phyloP scores from a whole-genome alignment of 148 eudicot species.

The Spergularia marina region DNA sequence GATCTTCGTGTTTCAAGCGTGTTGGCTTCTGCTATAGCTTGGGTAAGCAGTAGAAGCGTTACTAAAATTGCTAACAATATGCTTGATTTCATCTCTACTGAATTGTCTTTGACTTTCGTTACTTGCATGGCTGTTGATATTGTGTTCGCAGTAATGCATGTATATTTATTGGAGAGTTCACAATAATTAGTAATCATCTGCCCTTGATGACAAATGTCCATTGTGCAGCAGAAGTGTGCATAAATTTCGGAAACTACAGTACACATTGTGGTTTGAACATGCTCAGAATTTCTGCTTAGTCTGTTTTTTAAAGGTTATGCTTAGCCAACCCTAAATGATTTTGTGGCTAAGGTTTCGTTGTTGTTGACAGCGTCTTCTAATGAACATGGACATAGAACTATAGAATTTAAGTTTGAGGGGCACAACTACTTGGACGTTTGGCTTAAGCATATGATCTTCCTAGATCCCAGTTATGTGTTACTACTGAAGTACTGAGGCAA shows the following conservation, averaged over 20 bases:
- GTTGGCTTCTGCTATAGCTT: slow-evolving; percentile 18
- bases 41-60: slow-evolving; percentile 18
- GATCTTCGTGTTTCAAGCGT: neutral
- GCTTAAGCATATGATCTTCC: no score
- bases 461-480: no score
- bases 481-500: no score
- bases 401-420: no score
- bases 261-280: neutral
- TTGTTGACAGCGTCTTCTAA: no score
- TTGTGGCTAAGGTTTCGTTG: no score
- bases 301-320: no score
- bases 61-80: slow-evolving; percentile 4
- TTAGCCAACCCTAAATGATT: no score
- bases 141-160: neutral
- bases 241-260: neutral
- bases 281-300: no score
- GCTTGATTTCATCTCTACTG: slow-evolving; percentile 21
- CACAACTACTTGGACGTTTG: no score
- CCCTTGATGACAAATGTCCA: slow-evolving; percentile 10
- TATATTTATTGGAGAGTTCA: slow-evolving; percentile 5
- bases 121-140: neutral
- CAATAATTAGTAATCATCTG: neutral
- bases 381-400: no score
- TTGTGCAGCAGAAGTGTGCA: slow-evolving; percentile 1
- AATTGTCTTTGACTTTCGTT: neutral